These are phyloP conservation scores for Tuber umbilicatum DNA, from an alignment of 495 filamentous ascomycete genomes.

Conservation along the genomic window DNA sequence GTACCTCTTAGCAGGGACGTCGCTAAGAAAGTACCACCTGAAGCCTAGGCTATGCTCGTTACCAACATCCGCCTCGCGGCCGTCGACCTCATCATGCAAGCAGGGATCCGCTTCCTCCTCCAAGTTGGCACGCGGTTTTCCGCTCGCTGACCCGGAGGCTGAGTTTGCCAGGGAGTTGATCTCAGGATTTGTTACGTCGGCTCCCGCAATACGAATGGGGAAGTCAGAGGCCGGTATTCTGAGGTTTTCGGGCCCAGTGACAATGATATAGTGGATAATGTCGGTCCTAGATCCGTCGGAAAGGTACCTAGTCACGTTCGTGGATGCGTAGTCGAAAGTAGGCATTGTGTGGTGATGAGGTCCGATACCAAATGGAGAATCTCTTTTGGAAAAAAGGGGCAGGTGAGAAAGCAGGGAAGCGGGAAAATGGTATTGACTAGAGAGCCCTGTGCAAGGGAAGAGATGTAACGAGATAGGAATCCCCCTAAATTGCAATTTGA, in stretches of 20 bases:
- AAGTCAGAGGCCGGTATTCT: constrained; percentile 13
- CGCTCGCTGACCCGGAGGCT: constrained; percentile 1
- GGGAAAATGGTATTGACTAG: neutral
- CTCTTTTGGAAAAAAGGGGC: neutral
- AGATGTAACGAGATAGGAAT: neutral
- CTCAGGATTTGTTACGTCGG: constrained; percentile 9
- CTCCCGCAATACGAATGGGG: constrained; percentile 10
- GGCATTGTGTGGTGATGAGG: neutral
- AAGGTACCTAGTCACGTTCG: constrained; percentile 12
- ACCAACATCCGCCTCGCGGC: constrained; percentile 14
- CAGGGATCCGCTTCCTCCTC: constrained; percentile 9
- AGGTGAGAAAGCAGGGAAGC: neutral
- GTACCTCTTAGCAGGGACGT: constrained; percentile 20
- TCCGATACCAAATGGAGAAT: neutral
- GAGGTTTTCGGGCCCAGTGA: constrained; percentile 20
- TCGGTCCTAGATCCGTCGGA: constrained; percentile 19
- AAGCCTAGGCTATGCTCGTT: constrained; percentile 4
- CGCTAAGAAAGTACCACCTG: constrained; percentile 10
- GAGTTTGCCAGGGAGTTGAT: constrained; percentile 10
- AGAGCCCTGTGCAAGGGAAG: neutral
- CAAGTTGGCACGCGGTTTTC: constrained; percentile 7
- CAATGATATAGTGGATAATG: constrained; percentile 30
- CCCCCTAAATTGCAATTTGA: neutral
- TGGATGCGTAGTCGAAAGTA: neutral
- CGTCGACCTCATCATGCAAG: constrained; percentile 14